Base-by-base conservation (phyloP, 371 early-diverging fungal genomes). In the Lichtheimia ornata region DNA sequence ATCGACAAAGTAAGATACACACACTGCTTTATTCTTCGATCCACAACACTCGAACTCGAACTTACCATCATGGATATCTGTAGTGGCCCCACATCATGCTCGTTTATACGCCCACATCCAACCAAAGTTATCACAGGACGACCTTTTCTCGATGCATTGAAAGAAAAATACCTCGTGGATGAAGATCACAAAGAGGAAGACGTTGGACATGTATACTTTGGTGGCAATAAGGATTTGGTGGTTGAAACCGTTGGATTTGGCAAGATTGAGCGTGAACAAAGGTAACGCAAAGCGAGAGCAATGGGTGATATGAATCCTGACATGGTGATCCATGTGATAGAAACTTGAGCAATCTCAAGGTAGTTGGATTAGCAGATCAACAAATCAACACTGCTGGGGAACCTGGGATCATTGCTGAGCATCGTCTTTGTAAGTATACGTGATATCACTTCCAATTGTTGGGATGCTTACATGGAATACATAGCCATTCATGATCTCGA, bases 211-310 rank as follows among this genome's bases (percentile, higher is more conserved):
- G 25, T 84, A 2, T 70, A 73, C 60, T 73, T 75, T 61, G 85
- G 81, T 42, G 81, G 77, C 57, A 76, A 80, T 53, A 75, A 65
- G 41, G 74, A 81, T 11, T 77, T 90, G 50, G 70, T 78, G 7
- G 87, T 94, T 4, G 94, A 94, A 55, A 86, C 88, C 0, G 88
- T 89, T 20, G 95, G 94, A 1, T 91, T 91, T 76, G 91, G 91
- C 25, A 89, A 91, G 62, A 74, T 94, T 45, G 72, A 81, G 43
- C 70, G 79, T 5, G 77, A 78, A 60, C 83, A 84, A 58, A 67
- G 74, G 86, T 75, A 64, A 49, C n/a, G 18, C 35, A 17, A 35
- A 9, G 9, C 35, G 11, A 35, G 35, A 35, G 11, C 11, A 11
- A 35, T 35, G 11, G 9, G 11, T 35, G 35, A 35, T 35, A 35